Base-by-base conservation (phyloP, 257 asterid species). In the Solanum megistacrolobum region DNA sequence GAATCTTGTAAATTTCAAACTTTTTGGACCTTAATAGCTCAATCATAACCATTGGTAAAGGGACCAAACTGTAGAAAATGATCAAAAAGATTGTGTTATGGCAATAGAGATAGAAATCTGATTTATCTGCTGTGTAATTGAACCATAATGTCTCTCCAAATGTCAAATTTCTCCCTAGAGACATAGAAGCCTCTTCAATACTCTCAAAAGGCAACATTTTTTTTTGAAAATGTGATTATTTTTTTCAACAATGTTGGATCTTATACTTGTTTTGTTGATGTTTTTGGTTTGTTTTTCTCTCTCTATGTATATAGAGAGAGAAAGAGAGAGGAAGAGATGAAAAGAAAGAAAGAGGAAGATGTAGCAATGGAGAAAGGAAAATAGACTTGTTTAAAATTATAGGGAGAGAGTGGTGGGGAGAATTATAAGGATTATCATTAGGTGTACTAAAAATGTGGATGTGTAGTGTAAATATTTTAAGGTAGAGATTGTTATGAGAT, bases 51-150 rank as follows among this genome's bases (percentile, higher is more conserved):
- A 87, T 93, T 3, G 96, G 98, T 39, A 95, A 86, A 1, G 98
- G 98, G 52, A 89, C 69, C 83, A 94, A 7, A 5, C 93, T 91
- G 92, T 95, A 95, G 89, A 94, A 93, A 16, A 95, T 23, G 82
- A 92, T 89, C 89, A 94, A 88, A 91, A 95, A 95, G 4, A 95
- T 55, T 0, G 95, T 94, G 89, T 95, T 95, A 88, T 95, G 96
- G 35, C 94, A 93, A 31, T 92, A 95, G 10, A 94, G 89, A 82
- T 93, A 16, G 83, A 86, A 91, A 89, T 94, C 96, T 2, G 95
- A 91, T 90, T 93, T 94, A 21, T 27, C 52, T 36, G 92, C 96
- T 4, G 98, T 91, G 88, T 95, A 94, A 43, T 91, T 82, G 89
- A 89, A 92, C 98, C 98, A 95, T 81, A 94, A 46, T 32, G 91